Base-by-base conservation (phyloP, 257 asterid species). In the Nicotiana paniculata region DNA sequence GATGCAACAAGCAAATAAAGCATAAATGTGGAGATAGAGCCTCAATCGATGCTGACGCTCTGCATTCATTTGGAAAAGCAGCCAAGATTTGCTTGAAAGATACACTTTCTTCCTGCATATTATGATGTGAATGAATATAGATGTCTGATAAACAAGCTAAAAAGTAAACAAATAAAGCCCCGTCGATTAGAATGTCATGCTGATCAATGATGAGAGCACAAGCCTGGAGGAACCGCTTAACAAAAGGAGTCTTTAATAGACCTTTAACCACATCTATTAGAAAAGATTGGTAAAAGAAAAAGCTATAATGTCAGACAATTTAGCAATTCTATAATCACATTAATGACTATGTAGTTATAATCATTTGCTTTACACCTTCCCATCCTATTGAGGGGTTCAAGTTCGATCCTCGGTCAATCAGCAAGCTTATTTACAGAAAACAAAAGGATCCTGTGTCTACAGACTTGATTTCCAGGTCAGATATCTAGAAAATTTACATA, bases 1-100 rank as follows among this genome's bases (percentile, higher is more conserved):
- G 89, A 88, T 96, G 99, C 86, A 96, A 81, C n/a, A 94, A 82
- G 89, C 99, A 96, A 87, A 96, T 96, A 88, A 94, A 96, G 89
- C 97, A 96, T 86, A 96, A 53, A 85, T 96, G 99, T 2, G 98
- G 93, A 16, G 99, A 96, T 62, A 94, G 91, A 70, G 93, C 97
- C 26, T 63, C 80, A 18, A 85, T 59, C 51, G 96, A 92, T 75
- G 91, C 83, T 53, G 97, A 92, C 35, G 95, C 97, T 81, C 78
- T 84, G 88, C 97, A 91, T 66, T 82, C 89, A 32, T 82, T 87
- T 26, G 98, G 97, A 84, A 96, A 93, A 30, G 77, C 82, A 55
- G 93, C 90, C 89, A 94, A 81, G 7, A 81, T 89, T 84, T 90
- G 90, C 90, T 90, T 92, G 88, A 96, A 96, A 43, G 99, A 96